phyloP scores from a whole-genome alignment of 495 filamentous ascomycete genomes.

The Filosporella fistucella region DNA sequence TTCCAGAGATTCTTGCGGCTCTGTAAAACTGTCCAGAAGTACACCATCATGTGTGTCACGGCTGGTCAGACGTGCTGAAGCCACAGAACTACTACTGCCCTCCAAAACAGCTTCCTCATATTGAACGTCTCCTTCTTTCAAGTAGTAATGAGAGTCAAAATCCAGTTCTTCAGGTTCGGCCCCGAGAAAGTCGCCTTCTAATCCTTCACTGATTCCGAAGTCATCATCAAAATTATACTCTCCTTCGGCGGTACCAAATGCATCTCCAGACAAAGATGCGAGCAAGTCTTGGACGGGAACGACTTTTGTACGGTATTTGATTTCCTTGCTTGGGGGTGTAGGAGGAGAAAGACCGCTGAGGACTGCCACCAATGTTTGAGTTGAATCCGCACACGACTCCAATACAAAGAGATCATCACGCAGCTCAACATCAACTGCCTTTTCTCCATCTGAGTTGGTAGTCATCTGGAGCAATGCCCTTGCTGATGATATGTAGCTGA shows the following conservation, averaged over 20 bases:
- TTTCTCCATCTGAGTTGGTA: constrained; percentile 46
- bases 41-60: constrained; percentile 51
- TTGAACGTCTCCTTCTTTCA: constrained; percentile 12
- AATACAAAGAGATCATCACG: constrained; percentile 82
- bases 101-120: constrained; percentile 31
- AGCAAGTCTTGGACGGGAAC: constrained; percentile 84
- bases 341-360: constrained; percentile 81
- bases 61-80: constrained; percentile 28
- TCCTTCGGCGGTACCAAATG: constrained; percentile 57
- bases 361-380: constrained; percentile 81
- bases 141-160: constrained; percentile 24
- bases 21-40: constrained; percentile 59
- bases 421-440: constrained; percentile 73
- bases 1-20: constrained; percentile 42
- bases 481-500: constrained; percentile 80
- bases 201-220: constrained; percentile 31
- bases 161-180: constrained; percentile 16
- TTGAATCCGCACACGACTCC: constrained; percentile 95
- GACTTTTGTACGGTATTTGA: constrained; percentile 83
- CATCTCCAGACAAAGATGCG: constrained; percentile 82
- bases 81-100: constrained; percentile 36
- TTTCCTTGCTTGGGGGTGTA: constrained; percentile 68
- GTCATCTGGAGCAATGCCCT: constrained; percentile 56
- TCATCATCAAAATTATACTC: constrained; percentile 53
- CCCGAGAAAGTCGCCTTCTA: constrained; percentile 5